Evolutionary conservation across 1,284 basidiomycete species (phyloP).

Genomic region (Leccinum pallidistipes): DNA sequence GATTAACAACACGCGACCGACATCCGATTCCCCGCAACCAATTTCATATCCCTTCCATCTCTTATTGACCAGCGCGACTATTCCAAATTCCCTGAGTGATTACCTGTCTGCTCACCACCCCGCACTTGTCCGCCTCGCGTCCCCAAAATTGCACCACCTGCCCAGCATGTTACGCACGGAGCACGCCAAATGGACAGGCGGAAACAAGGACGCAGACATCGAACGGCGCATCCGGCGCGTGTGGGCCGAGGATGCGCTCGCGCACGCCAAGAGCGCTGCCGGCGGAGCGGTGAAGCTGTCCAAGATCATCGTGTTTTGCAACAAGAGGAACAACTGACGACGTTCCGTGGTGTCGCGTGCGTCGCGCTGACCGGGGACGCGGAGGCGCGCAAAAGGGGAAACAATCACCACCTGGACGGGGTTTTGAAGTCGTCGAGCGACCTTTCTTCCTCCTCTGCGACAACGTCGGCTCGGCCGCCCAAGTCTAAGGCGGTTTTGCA

Average conservation of each 20-base stretch:
- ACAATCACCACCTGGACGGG: conserved; percentile 70
- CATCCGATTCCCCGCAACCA: conserved; percentile 21
- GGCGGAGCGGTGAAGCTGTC: conserved; percentile 35
- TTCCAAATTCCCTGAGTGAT: conserved; percentile 71
- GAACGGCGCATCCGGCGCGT: conserved; percentile 70
- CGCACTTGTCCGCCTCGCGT: conserved; percentile 63
- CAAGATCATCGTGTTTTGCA: conserved; percentile 81
- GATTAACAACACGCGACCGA: conserved; percentile 13
- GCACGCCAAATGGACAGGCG: conserved; percentile 74
- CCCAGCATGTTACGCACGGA: conserved; percentile 70
- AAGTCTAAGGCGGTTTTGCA: conserved; percentile 1
- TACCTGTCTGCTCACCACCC: conserved; percentile 68
- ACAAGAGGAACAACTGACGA: conserved; percentile 57
- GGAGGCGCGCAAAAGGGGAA: conserved; percentile 58
- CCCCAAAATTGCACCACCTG: conserved; percentile 76
- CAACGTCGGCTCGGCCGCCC: conserved; percentile 11
- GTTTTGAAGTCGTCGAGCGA: conserved; percentile 54
- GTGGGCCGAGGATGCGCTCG: conserved; percentile 69
- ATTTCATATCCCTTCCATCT: conserved; percentile 72
- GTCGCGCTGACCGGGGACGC: conserved; percentile 63
- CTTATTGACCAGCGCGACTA: conserved; percentile 83
- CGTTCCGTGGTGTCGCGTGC: conserved; percentile 60
- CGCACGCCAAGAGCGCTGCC: conserved; percentile 30
- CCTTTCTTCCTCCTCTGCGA: background rate
- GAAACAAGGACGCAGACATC: conserved; percentile 77